Percentiles rank a stretch among this genome's conserved stretches.
Conservation (phyloP, 768 basidiomycete species). For the Mycena chlorophos region DNA sequence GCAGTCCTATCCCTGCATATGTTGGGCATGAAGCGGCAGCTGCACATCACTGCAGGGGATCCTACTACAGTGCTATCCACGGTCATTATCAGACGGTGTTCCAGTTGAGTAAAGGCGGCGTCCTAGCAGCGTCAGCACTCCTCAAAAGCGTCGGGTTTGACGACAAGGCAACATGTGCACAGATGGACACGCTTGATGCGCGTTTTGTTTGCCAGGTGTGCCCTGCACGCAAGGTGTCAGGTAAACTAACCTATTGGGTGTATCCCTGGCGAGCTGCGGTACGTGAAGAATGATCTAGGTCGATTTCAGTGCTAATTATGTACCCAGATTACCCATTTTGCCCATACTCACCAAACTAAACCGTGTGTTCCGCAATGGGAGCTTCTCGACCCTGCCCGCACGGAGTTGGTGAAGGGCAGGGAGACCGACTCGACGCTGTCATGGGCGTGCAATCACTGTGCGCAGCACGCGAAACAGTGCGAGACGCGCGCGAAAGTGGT, state of each 20-base stretch:
- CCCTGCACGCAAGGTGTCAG: not conserved
- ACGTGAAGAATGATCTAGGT: not conserved
- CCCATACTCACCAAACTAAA: not conserved
- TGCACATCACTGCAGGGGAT: slow-evolving; percentile 3
- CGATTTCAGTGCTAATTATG: not conserved
- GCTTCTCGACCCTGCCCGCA: not conserved
- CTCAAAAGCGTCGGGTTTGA: slow-evolving; percentile 1
- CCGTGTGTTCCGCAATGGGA: not conserved
- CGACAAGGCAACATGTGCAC: not conserved
- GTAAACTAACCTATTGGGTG: not conserved
- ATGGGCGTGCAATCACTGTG: slow-evolving; percentile 19
- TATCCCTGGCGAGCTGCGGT: slow-evolving; percentile 16
- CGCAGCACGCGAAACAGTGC: slow-evolving; percentile 6
- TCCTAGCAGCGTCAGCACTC: slow-evolving; percentile 6
- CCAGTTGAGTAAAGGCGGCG: not conserved
- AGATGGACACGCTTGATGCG: slow-evolving; percentile 13
- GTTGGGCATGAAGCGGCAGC: slow-evolving; percentile 5
- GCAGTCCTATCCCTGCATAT: not conserved
- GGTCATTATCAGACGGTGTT: slow-evolving; percentile 1
- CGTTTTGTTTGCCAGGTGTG: slow-evolving; percentile 9
- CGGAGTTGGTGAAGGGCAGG: not conserved
- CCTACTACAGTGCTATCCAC: not conserved
- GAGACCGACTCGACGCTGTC: slow-evolving; percentile 10
- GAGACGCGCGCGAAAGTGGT: slow-evolving; percentile 1
- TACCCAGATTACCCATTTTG: slow-evolving; percentile 14